These are phyloP conservation scores for Amaranthus tricolor DNA, from an alignment of 179 eudicot genomes.

Conservation along the genomic window DNA sequence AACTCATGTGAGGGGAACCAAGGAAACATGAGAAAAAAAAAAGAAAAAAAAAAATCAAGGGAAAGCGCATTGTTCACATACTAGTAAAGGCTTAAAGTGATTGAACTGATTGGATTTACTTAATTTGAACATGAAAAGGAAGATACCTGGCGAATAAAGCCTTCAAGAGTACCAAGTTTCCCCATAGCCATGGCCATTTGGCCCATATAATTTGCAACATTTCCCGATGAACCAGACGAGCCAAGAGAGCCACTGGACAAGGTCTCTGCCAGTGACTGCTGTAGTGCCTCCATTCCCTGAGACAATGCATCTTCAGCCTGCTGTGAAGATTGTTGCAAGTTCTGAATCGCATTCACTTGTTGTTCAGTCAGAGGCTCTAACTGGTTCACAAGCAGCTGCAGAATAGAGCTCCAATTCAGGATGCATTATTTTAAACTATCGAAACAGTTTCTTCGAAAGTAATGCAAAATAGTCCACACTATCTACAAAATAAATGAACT, in stretches of 20 bases:
- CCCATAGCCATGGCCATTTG: conserved; percentile 93
- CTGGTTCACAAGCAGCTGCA: conserved; percentile 61
- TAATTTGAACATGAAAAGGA: neutral
- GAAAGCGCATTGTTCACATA: neutral
- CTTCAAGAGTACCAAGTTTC: conserved; percentile 75
- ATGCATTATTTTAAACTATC: conserved; percentile 7
- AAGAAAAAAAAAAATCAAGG: neutral
- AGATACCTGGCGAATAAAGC: conserved; percentile 70
- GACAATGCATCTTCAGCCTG: conserved; percentile 84
- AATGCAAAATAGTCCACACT: conserved; percentile 2
- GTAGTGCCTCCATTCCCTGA: conserved; percentile 76
- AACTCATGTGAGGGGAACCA: neutral
- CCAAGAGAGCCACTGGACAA: conserved; percentile 60
- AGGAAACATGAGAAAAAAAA: neutral
- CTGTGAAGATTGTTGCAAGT: conserved; percentile 70
- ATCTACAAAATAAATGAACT: neutral
- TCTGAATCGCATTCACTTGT: conserved; percentile 54
- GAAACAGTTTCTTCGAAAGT: neutral
- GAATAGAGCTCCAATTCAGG: conserved; percentile 24
- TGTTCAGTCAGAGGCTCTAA: conserved; percentile 77
- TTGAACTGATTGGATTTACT: neutral
- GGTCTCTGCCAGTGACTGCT: conserved; percentile 73
- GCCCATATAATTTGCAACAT: conserved; percentile 81
- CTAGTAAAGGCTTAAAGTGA: neutral
- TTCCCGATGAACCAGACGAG: conserved; percentile 67